These are phyloP conservation scores for Cutaneotrichosporon mucoides DNA, from an alignment of 1,284 basidiomycete genomes.

Conservation along the genomic window DNA sequence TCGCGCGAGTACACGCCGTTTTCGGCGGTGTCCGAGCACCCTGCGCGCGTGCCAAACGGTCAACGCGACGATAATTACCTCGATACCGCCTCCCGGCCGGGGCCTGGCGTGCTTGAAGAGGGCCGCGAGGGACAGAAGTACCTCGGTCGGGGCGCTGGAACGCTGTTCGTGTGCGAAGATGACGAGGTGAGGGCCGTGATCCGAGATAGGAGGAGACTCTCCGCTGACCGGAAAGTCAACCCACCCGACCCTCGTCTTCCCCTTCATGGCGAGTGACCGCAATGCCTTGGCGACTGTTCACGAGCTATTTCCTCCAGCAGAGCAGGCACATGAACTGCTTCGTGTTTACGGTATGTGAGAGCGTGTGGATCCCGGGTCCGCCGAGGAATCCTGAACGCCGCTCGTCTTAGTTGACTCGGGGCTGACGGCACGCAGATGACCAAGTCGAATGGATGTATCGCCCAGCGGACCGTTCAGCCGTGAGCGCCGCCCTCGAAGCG, in stretches of 20 bases:
- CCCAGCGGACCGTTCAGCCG: slow-evolving; percentile 11
- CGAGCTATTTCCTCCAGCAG: slow-evolving; percentile 14
- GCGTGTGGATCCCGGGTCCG: background rate
- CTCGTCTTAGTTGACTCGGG: too few relatives aligned
- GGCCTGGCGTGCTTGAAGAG: slow-evolving; percentile 12
- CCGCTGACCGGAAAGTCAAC: slow-evolving; percentile 18
- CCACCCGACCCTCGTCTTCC: slow-evolving; percentile 11
- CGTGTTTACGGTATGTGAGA: slow-evolving; percentile 13
- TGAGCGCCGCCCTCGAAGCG: slow-evolving; percentile 8
- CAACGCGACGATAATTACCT: slow-evolving; percentile 17
- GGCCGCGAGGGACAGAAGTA: slow-evolving; percentile 17
- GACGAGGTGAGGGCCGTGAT: slow-evolving; percentile 7
- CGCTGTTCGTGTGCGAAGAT: slow-evolving; percentile 21
- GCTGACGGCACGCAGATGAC: slow-evolving; percentile 9
- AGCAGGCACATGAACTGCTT: slow-evolving; percentile 11
- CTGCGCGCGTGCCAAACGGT: background rate
- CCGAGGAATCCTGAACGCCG: too few relatives aligned
- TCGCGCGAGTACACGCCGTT: slow-evolving; percentile 15
- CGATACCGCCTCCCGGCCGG: slow-evolving; percentile 14
- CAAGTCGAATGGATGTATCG: slow-evolving; percentile 29
- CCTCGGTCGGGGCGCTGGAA: slow-evolving; percentile 23
- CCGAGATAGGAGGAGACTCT: background rate
- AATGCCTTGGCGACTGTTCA: slow-evolving; percentile 6
- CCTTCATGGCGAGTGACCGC: slow-evolving; percentile 16
- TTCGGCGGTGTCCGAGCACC: slow-evolving; percentile 14